phyloP scores from a whole-genome alignment of 139 green algal species.

The Chlorella sp. region DNA sequence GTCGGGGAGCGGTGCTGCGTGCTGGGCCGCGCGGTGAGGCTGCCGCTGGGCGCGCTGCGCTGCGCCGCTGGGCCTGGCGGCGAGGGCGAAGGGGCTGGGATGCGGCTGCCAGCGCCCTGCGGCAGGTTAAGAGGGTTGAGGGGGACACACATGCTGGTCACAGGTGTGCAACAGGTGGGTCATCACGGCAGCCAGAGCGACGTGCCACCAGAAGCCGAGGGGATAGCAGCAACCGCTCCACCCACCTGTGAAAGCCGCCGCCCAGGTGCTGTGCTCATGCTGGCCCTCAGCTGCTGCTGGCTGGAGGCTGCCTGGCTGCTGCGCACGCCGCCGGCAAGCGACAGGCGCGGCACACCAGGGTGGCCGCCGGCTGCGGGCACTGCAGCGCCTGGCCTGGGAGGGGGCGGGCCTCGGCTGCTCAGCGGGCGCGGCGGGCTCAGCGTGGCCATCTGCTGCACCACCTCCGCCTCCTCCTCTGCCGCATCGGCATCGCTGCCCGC shows the following conservation, averaged over 20 bases:
- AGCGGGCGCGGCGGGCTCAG: conserved; percentile 27
- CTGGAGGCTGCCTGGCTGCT: no score
- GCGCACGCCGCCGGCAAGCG: background rate
- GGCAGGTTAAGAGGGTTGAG: background rate
- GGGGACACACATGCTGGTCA: no score
- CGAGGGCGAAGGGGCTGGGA: conserved; percentile 4
- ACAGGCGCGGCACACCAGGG: background rate
- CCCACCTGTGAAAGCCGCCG: background rate
- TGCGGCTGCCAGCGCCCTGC: background rate
- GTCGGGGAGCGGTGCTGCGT: background rate
- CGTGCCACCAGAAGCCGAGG: background rate
- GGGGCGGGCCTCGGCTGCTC: background rate
- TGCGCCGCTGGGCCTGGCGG: background rate
- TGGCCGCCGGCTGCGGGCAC: background rate
- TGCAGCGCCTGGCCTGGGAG: background rate
- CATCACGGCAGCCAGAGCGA: no score
- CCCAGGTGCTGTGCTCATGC: background rate
- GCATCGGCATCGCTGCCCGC: background rate
- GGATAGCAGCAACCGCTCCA: background rate
- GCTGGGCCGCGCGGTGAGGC: conserved; percentile 18
- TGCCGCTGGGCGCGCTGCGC: conserved; percentile 15
- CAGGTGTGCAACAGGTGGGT: no score
- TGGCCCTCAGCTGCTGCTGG: background rate
- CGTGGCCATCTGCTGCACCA: background rate
- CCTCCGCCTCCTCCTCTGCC: background rate